phyloP scores from a whole-genome alignment of 495 filamentous ascomycete genomes.

The Lasiosphaeria ovina region DNA sequence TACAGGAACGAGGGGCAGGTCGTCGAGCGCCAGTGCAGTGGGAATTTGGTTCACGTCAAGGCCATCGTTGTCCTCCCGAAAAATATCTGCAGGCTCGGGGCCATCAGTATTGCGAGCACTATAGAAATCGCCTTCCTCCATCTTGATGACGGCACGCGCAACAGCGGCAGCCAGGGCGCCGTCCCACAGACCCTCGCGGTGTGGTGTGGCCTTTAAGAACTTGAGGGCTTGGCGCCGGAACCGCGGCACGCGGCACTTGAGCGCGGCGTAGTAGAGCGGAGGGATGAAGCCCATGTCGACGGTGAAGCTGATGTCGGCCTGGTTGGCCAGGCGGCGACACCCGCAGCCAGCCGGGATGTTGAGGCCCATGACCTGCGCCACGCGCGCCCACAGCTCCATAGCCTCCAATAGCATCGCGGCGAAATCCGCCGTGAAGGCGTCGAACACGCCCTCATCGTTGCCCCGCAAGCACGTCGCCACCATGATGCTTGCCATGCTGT shows the following conservation, averaged over 20 bases:
- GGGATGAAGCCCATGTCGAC: slow-evolving; percentile 51
- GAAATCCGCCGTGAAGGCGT: slow-evolving; percentile 41
- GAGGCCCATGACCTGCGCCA: background rate
- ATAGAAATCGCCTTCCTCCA: slow-evolving; percentile 37
- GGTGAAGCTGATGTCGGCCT: slow-evolving; percentile 30
- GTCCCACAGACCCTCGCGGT: slow-evolving; percentile 56
- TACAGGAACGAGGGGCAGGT: no score
- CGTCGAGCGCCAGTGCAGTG: no score
- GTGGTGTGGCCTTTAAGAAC: slow-evolving; percentile 36
- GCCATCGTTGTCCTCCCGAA: no score
- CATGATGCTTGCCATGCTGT: slow-evolving; percentile 51
- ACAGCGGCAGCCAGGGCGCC: slow-evolving; percentile 23
- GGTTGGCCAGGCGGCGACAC: background rate
- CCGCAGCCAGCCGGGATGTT: background rate
- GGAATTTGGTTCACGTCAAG: no score
- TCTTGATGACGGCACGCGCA: slow-evolving; percentile 31
- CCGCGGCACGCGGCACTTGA: slow-evolving; percentile 54
- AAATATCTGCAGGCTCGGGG: no score
- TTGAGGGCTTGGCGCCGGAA: slow-evolving; percentile 45
- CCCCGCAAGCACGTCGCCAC: slow-evolving; percentile 35
- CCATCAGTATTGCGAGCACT: no score
- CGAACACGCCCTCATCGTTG: slow-evolving; percentile 41
- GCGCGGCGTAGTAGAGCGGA: slow-evolving; percentile 51
- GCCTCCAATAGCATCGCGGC: slow-evolving; percentile 32
- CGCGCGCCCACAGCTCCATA: slow-evolving; percentile 26